Evolutionary conservation across 164 flowering plant species (phyloP).

Genomic region (Magnolia sinica): DNA sequence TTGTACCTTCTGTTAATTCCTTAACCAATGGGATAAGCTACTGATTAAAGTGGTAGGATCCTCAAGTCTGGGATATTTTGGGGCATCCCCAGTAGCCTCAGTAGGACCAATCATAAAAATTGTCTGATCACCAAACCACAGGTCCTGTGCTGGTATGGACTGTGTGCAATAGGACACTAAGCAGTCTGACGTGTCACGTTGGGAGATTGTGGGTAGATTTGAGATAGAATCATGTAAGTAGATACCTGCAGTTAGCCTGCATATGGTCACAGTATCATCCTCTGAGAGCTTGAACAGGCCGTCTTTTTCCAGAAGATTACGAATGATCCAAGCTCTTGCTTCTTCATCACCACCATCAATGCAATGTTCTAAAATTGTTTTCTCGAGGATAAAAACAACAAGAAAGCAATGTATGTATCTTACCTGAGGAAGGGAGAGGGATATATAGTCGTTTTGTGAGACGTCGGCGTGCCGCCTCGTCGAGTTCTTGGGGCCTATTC

Average conservation of each 20-base stretch:
- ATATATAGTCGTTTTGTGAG: constrained; percentile 92
- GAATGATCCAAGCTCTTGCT: constrained; percentile 95
- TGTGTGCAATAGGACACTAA: neutral
- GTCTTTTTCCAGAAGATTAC: constrained; percentile 80
- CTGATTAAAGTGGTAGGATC: too few relatives aligned
- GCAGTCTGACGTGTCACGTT: neutral
- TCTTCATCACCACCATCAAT: constrained; percentile 40
- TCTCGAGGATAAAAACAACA: neutral
- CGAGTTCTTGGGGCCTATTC: constrained; percentile 97
- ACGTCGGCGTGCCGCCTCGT: constrained; percentile 97
- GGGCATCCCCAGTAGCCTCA: too few relatives aligned
- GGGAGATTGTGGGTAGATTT: neutral
- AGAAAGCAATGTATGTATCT: neutral
- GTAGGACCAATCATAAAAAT: neutral
- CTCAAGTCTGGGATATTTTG: too few relatives aligned
- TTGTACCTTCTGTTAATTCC: too few relatives aligned
- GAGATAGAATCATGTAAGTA: neutral
- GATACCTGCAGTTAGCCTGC: constrained; percentile 80
- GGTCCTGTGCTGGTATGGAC: neutral
- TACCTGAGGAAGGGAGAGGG: constrained; percentile 95
- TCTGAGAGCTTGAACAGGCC: constrained; percentile 78
- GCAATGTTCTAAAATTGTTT: neutral
- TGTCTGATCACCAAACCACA: neutral
- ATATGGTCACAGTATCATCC: constrained; percentile 66
- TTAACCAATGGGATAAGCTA: too few relatives aligned